Evolutionary conservation across 108 stramenopile species (phyloP), one percentile per base, ranked within the genome.

Genomic region (Cyclostephanos invisitatus): DNA sequence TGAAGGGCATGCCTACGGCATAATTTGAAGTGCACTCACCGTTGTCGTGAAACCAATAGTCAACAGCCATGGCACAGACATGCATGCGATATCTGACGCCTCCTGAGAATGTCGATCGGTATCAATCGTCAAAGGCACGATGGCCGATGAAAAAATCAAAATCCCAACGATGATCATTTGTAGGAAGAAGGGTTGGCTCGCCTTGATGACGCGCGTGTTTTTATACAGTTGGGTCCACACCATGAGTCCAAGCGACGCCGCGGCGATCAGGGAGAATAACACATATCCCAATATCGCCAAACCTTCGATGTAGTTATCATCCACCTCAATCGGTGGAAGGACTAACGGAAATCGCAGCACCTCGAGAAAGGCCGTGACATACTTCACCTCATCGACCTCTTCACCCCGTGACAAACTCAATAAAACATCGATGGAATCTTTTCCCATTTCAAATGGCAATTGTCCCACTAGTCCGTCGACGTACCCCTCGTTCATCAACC

Each of bases 401-500:
- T 24, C 27, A 1, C 15, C 42, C n/a, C 10, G 12, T 24, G 17
- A 15, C 14, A 60, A 12, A 20, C 64, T 17, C 25, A 20, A 36
- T 18, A 78, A n/a, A 15, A 67, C 32, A 7, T 73, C 44, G 24
- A 66, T 42, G 8, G 72, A 65, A 15, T 44, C 21, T 12, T 50
- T 9, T 0, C 84, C 80, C 42, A 81, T 60, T 32, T 81, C 73
- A 49, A 60, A 82, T 14, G 84, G 80, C 12, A 81, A 22, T 55
- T 85, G 84, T 12, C 84, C 84, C n/a, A 85, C 77, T 40, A 85
- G 56, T 15, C 80, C 84, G 51, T 82, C 66, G 6, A 64, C 75
- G 24, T 80, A 77, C 32, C 65, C 68, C 18, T 58, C 17, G 5
- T 59, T 32, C 62, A 81, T 24, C n/a, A 70, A 49, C n/a, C 28